These are phyloP conservation scores for Decorospora gaudefroyi DNA, from an alignment of 2,329 filamentous ascomycete species.

Conservation along the genomic window DNA sequence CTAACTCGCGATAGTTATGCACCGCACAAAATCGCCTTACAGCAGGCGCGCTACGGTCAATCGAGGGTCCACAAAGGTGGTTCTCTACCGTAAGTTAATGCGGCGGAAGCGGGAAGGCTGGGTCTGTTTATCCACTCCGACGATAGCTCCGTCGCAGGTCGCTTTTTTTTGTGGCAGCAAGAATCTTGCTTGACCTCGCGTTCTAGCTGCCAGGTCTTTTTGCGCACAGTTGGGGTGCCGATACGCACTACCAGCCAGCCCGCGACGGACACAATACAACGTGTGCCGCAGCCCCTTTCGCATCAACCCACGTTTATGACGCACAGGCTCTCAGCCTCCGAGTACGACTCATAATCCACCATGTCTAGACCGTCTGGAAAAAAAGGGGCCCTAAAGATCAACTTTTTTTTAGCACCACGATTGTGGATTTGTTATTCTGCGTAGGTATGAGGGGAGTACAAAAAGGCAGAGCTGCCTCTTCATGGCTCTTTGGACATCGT, in stretches of 20 bases:
- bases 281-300: conserved; percentile 16
- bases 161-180: too few relatives aligned
- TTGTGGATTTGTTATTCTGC: conserved; percentile 8
- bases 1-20: conserved; percentile 9
- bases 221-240: conserved; percentile 5
- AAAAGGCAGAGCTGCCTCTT: conserved; percentile 13
- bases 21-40: conserved; percentile 13
- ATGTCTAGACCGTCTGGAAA: conserved; percentile 19
- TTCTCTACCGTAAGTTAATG: neutral
- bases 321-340: conserved; percentile 17
- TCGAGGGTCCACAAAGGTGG: conserved; percentile 16
- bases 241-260: conserved; percentile 14
- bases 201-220: conserved; percentile 8
- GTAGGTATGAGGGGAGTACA: too few relatives aligned
- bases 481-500: conserved; percentile 7
- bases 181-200: conserved; percentile 5
- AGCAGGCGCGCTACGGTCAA: conserved; percentile 14
- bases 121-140: conserved; percentile 18
- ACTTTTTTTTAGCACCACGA: conserved; percentile 13
- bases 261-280: conserved; percentile 17
- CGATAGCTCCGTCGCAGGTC: conserved; percentile 7
- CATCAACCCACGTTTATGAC: conserved; percentile 14
- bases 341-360: conserved; percentile 17
- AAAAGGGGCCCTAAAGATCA: conserved; percentile 13
- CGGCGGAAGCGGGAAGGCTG: conserved; percentile 11